Percentiles rank a stretch among this genome's conserved stretches.
Conservation (phyloP, 352 stramenopile genomes). For the Peronospora tabacina region DNA sequence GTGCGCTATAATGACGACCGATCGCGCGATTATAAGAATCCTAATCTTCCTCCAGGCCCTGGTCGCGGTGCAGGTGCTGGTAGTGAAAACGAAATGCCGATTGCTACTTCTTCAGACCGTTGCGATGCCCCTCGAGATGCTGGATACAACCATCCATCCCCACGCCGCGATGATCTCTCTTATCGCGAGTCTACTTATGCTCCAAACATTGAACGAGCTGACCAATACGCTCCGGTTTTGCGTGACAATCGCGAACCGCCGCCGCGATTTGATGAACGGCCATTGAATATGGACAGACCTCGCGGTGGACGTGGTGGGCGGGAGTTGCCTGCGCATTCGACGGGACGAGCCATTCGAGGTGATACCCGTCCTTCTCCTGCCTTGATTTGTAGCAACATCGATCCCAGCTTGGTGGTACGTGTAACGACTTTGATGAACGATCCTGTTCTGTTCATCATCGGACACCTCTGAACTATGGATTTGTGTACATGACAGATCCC, state of each 20-base stretch:
- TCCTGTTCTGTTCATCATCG: not conserved
- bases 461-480: not conserved
- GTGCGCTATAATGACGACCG: slow-evolving; percentile 76
- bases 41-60: slow-evolving; percentile 47
- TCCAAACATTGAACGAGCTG: slow-evolving; percentile 15
- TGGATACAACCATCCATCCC: slow-evolving; percentile 17
- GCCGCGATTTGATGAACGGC: slow-evolving; percentile 19
- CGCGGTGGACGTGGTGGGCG: slow-evolving; percentile 21
- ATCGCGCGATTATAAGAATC: slow-evolving; percentile 70
- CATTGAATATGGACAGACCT: slow-evolving; percentile 18
- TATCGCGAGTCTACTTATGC: slow-evolving; percentile 12
- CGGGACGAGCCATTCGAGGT: slow-evolving; percentile 44
- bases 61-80: slow-evolving; percentile 16
- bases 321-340: slow-evolving; percentile 51
- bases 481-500: slow-evolving; percentile 34
- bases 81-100: slow-evolving; percentile 6
- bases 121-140: slow-evolving; percentile 13
- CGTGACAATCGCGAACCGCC: slow-evolving; percentile 17
- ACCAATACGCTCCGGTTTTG: slow-evolving; percentile 18
- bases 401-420: slow-evolving; percentile 54
- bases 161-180: slow-evolving; percentile 15
- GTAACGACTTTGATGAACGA: not conserved
- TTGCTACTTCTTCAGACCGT: slow-evolving; percentile 10
- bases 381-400: slow-evolving; percentile 82
- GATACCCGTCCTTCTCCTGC: slow-evolving; percentile 53